phyloP scores from a whole-genome alignment of 1,284 basidiomycete genomes.

The Tylopilus sp. region DNA sequence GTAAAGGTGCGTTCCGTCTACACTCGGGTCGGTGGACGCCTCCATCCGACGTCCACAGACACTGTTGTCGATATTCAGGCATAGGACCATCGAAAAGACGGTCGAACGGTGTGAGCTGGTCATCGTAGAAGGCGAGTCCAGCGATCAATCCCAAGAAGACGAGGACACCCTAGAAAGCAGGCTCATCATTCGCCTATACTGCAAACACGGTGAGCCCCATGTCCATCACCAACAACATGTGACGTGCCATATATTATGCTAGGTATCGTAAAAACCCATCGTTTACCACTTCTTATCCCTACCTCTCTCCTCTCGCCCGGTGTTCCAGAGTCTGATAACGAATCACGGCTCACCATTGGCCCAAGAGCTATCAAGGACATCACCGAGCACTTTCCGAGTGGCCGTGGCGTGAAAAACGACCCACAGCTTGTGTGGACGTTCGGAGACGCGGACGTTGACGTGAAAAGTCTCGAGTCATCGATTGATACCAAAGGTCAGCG shows the following conservation, averaged over 20 bases:
- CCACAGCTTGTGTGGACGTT: constrained; percentile 79
- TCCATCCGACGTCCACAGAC: constrained; percentile 43
- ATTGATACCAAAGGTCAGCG: constrained; percentile 60
- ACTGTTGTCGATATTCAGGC: constrained; percentile 68
- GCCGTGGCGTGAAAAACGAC: constrained; percentile 61
- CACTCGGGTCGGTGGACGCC: background rate
- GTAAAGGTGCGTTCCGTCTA: constrained; percentile 52
- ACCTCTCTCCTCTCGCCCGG: constrained; percentile 61
- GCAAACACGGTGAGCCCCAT: constrained; percentile 66
- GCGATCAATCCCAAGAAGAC: constrained; percentile 46
- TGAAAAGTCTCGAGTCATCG: constrained; percentile 67
- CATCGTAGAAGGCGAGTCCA: constrained; percentile 53
- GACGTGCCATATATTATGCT: constrained; percentile 1
- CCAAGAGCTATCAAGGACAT: constrained; percentile 70
- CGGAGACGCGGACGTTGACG: constrained; percentile 58
- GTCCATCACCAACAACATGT: background rate
- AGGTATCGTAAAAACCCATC: constrained; percentile 81
- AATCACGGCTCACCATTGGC: constrained; percentile 68
- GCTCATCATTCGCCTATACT: constrained; percentile 68
- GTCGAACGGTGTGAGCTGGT: constrained; percentile 74
- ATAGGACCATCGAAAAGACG: constrained; percentile 68
- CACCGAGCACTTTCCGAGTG: constrained; percentile 74
- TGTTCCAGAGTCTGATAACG: constrained; percentile 49
- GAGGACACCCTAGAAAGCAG: constrained; percentile 67
- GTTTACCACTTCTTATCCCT: constrained; percentile 58